A percentile compares a stretch with the other conserved stretches of the same genome.
Conservation (phyloP, 305 asterid genomes). For the Andrographis paniculata region DNA sequence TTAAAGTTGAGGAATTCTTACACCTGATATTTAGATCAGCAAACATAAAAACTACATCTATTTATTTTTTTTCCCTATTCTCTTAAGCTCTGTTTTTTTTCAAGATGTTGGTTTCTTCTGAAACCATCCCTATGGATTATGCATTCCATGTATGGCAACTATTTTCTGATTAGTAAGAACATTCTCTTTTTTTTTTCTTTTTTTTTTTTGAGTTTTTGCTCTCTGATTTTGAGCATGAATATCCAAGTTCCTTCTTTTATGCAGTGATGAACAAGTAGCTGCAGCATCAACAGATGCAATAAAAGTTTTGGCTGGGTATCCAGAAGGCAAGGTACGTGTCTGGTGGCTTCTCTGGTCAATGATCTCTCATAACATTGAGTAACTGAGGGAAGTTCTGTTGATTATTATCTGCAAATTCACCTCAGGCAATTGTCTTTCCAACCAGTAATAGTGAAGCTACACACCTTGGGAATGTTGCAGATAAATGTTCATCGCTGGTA, state of each 20-base stretch:
- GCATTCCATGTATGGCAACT: neutral
- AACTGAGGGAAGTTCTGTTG: constrained; percentile 16
- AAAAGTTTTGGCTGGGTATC: constrained; percentile 43
- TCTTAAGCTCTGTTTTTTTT: neutral
- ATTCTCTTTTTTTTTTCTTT: neutral
- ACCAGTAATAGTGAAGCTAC: constrained; percentile 39
- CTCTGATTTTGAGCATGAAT: constrained; percentile 1
- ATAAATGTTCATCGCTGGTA: constrained; percentile 76
- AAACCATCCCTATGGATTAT: neutral
- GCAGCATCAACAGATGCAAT: constrained; percentile 68
- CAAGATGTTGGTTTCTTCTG: neutral
- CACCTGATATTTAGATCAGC: constrained; percentile 1
- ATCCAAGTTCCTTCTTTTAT: constrained; percentile 15
- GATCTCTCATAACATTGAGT: constrained; percentile 12
- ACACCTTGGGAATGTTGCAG: constrained; percentile 54
- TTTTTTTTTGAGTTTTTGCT: neutral
- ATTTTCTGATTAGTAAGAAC: constrained; percentile 8
- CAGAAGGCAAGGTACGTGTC: constrained; percentile 58
- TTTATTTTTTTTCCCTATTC: constrained; percentile 5
- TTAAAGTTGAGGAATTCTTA: neutral
- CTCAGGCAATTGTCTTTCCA: constrained; percentile 62
- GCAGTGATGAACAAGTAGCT: constrained; percentile 82
- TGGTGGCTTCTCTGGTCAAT: constrained; percentile 19
- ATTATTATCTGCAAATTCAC: constrained; percentile 12
- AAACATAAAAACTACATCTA: constrained; percentile 1